Evolutionary conservation across 176 grass and related monocot genomes (phyloP), one percentile per base, ranked within the genome.

Genomic region (Paspalum notatum): DNA sequence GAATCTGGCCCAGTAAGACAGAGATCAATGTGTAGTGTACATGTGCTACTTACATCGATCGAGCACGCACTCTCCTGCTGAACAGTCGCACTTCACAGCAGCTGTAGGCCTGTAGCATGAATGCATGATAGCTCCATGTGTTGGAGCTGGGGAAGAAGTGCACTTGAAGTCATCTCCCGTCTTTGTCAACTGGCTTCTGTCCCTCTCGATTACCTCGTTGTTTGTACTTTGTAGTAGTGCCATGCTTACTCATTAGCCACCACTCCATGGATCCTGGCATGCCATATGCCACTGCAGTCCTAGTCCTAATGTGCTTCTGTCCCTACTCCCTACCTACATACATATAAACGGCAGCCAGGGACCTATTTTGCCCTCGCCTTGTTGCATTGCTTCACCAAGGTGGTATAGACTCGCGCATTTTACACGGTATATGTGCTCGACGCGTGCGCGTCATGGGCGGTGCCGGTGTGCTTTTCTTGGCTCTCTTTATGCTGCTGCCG

Each of bases 131-230:
- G 26, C 62, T 24, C 79, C 79, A 82, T 82, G 85, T 75, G 71
- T 68, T 68, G 60, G 7, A 12, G 3, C 37, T 42, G 10, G 12
- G 85, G 68, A 90, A 79, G 93, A 91, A 81, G 94, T 93, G 89
- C 83, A 83, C 61, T 78, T 85, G 72, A 97, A 97, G 91, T 37
- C 78, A 90, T 79, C 74, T 66, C 80, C 38, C 82, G 51, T 78
- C 76, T 70, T 12, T 70, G 74, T 84, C 85, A 86, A 85, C 83
- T 80, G 27, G 41, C 55, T 9, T 66, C 37, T 70, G 7, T 45
- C 40, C 7, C 58, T 3, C 57, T 61, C 32, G 54, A 43, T 22
- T 73, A 62, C 66, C 65, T 83, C 48, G 6, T 44, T 37, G 14
- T 57, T 54, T 16, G 38, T 65, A 26, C 10, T 57, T 54, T 16